These are phyloP conservation scores for Cordia subcordata DNA, from an alignment of 257 asterid species.

Conservation along the genomic window DNA sequence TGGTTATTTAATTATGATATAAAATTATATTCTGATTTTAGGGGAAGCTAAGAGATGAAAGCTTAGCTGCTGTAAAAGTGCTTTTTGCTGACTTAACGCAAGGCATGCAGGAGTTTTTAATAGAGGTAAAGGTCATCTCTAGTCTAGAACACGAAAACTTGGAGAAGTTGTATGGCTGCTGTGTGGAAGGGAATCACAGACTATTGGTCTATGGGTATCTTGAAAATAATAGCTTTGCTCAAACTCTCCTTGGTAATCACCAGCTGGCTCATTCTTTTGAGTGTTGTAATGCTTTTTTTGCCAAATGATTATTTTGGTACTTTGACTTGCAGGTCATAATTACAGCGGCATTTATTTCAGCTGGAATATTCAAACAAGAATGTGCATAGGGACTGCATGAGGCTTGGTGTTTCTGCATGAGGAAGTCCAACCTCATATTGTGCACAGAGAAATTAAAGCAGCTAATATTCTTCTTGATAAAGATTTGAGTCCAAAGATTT, in stretches of 20 bases:
- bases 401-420: conserved; percentile 88
- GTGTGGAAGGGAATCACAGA: conserved; percentile 65
- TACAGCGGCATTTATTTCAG: conserved; percentile 33
- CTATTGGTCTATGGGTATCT: conserved; percentile 86
- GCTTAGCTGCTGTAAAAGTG: conserved; percentile 77
- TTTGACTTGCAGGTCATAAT: conserved; percentile 12
- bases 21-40: conserved; percentile 22
- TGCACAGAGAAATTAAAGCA: conserved; percentile 90
- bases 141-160: conserved; percentile 79
- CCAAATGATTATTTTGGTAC: conserved; percentile 14
- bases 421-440: conserved; percentile 65
- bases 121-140: conserved; percentile 61
- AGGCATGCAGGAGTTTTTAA: conserved; percentile 66
- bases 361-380: conserved; percentile 57
- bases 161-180: conserved; percentile 79
- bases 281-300: conserved; percentile 3
- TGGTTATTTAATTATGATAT: not conserved
- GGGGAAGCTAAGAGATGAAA: conserved; percentile 78
- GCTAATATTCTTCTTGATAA: conserved; percentile 82
- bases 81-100: conserved; percentile 81
- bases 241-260: conserved; percentile 69
- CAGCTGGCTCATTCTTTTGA: not conserved
- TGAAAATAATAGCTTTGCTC: conserved; percentile 88
- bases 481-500: conserved; percentile 72
- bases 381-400: conserved; percentile 74